Percentiles rank a stretch among this genome's conserved stretches.
Conservation (phyloP, 2,329 filamentous ascomycete species). For the Colletotrichum theobromicola region DNA sequence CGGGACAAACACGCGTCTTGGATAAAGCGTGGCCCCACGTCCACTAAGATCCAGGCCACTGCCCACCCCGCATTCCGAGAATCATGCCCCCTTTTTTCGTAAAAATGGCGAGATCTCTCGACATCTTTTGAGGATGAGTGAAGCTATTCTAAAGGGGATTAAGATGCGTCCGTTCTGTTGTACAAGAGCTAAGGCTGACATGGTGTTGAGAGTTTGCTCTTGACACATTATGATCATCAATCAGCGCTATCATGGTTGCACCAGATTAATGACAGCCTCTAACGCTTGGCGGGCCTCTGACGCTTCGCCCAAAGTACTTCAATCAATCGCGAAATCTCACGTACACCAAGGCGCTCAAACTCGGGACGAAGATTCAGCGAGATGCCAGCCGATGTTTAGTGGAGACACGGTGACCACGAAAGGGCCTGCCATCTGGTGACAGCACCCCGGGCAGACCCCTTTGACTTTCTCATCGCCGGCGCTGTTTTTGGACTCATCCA, state of each 20-base stretch:
- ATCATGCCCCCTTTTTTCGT: neutral
- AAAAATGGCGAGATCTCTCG: neutral
- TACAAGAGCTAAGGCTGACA: neutral
- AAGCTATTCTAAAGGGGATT: neutral
- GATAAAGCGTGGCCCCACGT: constrained; percentile 5
- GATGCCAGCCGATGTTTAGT: neutral
- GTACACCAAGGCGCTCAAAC: neutral
- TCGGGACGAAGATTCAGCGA: neutral
- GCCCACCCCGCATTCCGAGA: constrained; percentile 6
- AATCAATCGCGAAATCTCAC: neutral
- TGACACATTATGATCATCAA: neutral
- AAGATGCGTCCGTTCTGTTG: neutral
- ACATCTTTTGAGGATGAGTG: neutral
- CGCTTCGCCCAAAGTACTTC: neutral
- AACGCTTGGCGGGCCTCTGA: neutral
- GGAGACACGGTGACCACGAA: neutral
- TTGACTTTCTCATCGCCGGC: neutral
- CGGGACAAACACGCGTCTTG: constrained; percentile 13
- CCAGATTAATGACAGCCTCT: neutral
- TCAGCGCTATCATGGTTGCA: neutral
- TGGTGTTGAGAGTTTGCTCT: neutral
- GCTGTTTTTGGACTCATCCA: neutral
- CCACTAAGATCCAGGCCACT: neutral
- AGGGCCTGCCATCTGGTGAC: neutral
- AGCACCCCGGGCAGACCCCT: neutral